Evolutionary conservation across 441 rosid species (phyloP), one percentile per base, ranked within the genome.

Genomic region (Populus hybrid): DNA sequence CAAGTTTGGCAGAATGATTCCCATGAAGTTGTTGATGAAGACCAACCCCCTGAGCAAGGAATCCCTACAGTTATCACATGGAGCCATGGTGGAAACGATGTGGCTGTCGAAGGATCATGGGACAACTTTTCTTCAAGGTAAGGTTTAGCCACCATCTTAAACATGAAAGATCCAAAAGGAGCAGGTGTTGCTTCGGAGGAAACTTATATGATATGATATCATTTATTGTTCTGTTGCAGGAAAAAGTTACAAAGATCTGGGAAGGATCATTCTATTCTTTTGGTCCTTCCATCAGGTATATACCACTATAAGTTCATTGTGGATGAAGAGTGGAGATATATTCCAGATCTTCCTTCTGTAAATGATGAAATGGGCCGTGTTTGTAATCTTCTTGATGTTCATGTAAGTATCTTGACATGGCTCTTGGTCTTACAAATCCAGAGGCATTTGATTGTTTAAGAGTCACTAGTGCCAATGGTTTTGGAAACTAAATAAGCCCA

Each of bases 81-180:
- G 99, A 90, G 81, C 80, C 85, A 86, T 77, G 98, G 97, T 75
- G 99, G 99, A 65, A 89, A 84, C 80, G 95, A 91, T 36, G 99
- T 95, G 64, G 83, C 84, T 5, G 91, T 95, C 46, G 92, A 91
- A 87, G 99, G 99, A 73, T 94, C 98, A 57, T 94, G 99, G 99
- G 98, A 95, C 83, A 88, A 85, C 67, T 95, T 98, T 93, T 84
- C 78, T 70, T 88, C 97, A 64, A 92, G 91, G 99, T 91, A 74
- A 69, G 77, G 28, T 81, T 68, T 23, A 4, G 35, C 64, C 21
- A 9, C 69, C 53, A 78, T 46, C 16, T 69, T 35, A 1, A 59
- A 34, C 23, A 1, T 53, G 9, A 36, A 35, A 59, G 63, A 16
- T 59, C 14, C 28, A 5, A 53, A 21, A 77, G 63, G 46, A 61